Percentiles rank a stretch among this genome's conserved stretches.
phyloP scores from a whole-genome alignment of 1,284 basidiomycete genomes.

The Acaromyces ingoldii region DNA sequence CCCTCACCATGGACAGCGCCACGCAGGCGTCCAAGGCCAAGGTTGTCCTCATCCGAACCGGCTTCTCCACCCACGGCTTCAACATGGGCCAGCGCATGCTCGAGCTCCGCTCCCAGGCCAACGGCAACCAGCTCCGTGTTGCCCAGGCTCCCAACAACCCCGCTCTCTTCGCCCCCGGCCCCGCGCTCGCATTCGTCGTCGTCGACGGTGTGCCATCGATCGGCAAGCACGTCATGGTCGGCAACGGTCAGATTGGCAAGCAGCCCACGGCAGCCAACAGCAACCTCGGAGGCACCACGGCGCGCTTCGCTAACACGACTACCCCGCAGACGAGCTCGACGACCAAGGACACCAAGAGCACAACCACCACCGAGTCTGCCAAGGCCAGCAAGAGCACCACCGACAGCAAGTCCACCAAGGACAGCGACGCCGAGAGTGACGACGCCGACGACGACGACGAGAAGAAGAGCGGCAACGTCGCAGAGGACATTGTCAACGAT shows the following conservation, averaged over 20 bases:
- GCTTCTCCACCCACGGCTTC: slow-evolving; percentile 45
- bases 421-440: neutral
- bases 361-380: neutral
- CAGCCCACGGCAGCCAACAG: slow-evolving; percentile 17
- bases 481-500: neutral
- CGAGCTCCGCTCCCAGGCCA: slow-evolving; percentile 20
- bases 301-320: neutral
- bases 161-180: slow-evolving; percentile 41
- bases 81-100: slow-evolving; percentile 42
- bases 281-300: neutral
- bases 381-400: neutral
- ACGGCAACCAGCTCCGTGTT: slow-evolving; percentile 22
- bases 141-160: slow-evolving; percentile 41
- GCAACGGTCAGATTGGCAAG: slow-evolving; percentile 34
- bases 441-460: neutral
- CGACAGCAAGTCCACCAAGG: neutral
- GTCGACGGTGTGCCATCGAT: slow-evolving; percentile 41
- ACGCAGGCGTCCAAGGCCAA: slow-evolving; percentile 45
- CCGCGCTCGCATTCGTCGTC: slow-evolving; percentile 44
- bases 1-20: slow-evolving; percentile 18
- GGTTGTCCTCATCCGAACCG: slow-evolving; percentile 30
- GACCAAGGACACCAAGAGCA: neutral
- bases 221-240: slow-evolving; percentile 45
- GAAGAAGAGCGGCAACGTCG: neutral
- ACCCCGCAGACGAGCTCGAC: neutral